Conservation (phyloP, 2,329 filamentous ascomycete genomes). For the Paraphoma chrysanthemicola region DNA sequence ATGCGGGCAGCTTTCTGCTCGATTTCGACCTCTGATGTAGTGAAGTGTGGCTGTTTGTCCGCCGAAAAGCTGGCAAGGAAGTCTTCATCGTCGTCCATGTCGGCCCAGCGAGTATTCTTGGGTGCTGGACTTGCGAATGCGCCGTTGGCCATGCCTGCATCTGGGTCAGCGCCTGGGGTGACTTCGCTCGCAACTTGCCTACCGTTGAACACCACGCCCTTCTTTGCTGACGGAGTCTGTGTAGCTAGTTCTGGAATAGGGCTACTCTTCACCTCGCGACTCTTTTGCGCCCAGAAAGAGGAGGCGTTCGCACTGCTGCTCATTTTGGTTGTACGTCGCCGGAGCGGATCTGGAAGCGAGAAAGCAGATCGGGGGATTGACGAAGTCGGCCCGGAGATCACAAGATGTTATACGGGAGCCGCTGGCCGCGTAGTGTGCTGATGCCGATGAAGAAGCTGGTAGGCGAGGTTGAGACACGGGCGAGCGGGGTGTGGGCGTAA, state of each 20-base stretch:
- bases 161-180: neutral
- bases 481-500: no score
- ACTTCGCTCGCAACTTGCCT: neutral
- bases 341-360: neutral
- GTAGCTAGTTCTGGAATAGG: no score
- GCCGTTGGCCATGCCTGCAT: conserved; percentile 4
- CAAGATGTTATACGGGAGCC: no score
- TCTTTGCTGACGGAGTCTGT: neutral
- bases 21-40: conserved; percentile 2
- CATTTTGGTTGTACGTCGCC: neutral
- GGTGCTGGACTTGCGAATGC: neutral
- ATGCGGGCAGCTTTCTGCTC: conserved; percentile 11
- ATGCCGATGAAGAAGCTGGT: no score
- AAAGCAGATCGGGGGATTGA: neutral
- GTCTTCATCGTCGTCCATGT: conserved; percentile 26
- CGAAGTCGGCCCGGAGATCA: neutral
- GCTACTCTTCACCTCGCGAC: neutral
- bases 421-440: no score
- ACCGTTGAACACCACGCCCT: conserved; percentile 6
- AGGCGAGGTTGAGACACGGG: no score
- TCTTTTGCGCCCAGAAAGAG: conserved; percentile 6
- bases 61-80: conserved; percentile 11
- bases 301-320: neutral
- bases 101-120: conserved; percentile 23
- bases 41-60: neutral